Evolutionary conservation across 495 filamentous ascomycete genomes (phyloP).

Genomic region (Neurospora sp.): DNA sequence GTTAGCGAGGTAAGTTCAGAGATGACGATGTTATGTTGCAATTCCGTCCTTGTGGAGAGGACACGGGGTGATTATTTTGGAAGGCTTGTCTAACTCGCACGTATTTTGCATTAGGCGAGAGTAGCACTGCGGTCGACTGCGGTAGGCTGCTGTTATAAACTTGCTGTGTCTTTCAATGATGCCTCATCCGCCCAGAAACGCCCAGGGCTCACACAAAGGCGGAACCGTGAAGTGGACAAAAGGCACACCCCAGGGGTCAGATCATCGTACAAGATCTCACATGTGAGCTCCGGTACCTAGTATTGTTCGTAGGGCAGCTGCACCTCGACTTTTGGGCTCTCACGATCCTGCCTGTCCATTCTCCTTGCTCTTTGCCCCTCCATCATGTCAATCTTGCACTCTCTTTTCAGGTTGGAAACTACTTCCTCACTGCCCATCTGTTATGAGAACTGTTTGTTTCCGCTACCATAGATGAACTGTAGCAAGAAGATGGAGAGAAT

Average conservation of each 20-base stretch:
- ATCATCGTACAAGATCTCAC: not conserved
- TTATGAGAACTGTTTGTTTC: not conserved
- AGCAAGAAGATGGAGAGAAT: not conserved
- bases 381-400: not conserved
- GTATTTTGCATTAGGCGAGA: not conserved
- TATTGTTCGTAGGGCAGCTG: not conserved
- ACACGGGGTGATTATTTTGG: not conserved
- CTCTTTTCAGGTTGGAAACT: not conserved
- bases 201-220: not conserved
- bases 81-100: not conserved
- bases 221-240: not conserved
- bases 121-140: not conserved
- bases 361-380: not conserved
- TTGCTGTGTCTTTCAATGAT: not conserved
- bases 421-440: not conserved
- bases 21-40: not conserved
- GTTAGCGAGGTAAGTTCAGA: not conserved
- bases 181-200: not conserved
- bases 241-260: not conserved
- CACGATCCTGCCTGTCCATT: not conserved
- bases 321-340: not conserved
- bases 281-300: not conserved
- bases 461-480: not conserved
- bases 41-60: not conserved
- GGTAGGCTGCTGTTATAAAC: not conserved